Percentiles rank a stretch among this genome's conserved stretches.
phyloP scores from a whole-genome alignment of 2,329 filamentous ascomycete genomes.

The Xylaria sp. region DNA sequence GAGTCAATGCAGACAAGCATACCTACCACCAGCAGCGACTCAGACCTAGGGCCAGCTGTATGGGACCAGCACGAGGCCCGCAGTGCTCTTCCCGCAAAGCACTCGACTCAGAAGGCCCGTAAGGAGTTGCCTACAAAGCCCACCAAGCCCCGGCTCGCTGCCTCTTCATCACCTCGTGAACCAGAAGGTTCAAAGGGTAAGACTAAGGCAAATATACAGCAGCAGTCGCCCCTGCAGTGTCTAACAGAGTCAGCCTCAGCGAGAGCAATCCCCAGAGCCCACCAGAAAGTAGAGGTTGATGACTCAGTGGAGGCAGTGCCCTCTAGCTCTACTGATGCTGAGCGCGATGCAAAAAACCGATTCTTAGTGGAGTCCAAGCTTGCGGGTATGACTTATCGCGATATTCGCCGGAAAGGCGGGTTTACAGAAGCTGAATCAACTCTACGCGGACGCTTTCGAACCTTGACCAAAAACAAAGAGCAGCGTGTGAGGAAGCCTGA shows the following conservation, averaged over 20 bases:
- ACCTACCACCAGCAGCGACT: constrained; percentile 26
- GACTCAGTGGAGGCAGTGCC: neutral
- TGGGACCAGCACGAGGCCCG: constrained; percentile 35
- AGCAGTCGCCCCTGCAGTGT: constrained; percentile 21
- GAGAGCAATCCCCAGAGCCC: constrained; percentile 25
- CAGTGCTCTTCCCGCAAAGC: constrained; percentile 29
- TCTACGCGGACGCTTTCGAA: constrained; percentile 73
- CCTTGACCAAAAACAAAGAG: constrained; percentile 70
- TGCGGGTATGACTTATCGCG: constrained; percentile 70
- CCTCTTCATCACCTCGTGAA: constrained; percentile 15
- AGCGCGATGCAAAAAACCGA: constrained; percentile 54
- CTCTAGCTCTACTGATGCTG: constrained; percentile 23
- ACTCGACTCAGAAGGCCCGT: constrained; percentile 37
- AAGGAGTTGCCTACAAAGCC: constrained; percentile 45
- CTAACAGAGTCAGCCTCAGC: constrained; percentile 20
- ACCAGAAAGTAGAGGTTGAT: constrained; percentile 6
- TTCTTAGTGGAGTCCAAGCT: constrained; percentile 65
- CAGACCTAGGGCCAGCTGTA: constrained; percentile 35
- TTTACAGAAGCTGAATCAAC: constrained; percentile 77
- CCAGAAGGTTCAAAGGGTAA: constrained; percentile 32
- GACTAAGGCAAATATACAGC: constrained; percentile 16
- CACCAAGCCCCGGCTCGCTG: constrained; percentile 31
- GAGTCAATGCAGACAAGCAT: constrained; percentile 42
- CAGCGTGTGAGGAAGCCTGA: constrained; percentile 72
- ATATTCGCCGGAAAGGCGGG: constrained; percentile 66